These are phyloP conservation scores for Aegilops umbellulata DNA, from an alignment of 176 grass and related monocot genomes.

Conservation along the genomic window DNA sequence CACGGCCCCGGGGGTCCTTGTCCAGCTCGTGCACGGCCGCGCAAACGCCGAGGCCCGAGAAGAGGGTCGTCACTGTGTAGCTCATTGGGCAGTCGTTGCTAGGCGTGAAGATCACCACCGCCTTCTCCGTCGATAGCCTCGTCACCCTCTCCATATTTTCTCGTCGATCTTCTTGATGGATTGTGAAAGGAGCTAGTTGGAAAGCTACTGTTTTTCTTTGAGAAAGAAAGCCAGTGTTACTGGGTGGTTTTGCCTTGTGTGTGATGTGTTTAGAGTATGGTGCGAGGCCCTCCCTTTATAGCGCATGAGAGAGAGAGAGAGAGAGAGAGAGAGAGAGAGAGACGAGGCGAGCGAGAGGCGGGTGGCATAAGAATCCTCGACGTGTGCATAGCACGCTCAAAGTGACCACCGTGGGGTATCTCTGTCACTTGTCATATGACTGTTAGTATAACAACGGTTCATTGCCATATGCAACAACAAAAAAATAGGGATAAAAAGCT, in stretches of 20 bases:
- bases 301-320: not conserved
- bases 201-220: not conserved
- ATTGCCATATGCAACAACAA: not conserved
- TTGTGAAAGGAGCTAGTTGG: not conserved
- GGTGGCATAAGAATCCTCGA: conserved; percentile 1
- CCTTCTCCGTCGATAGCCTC: conserved; percentile 50
- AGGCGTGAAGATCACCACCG: conserved; percentile 53
- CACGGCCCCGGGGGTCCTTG: conserved; percentile 49
- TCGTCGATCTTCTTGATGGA: not conserved
- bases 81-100: conserved; percentile 52
- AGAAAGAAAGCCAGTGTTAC: not conserved
- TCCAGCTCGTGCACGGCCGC: conserved; percentile 61
- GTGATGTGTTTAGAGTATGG: not conserved
- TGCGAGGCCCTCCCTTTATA: not conserved
- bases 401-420: not conserved
- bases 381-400: conserved; percentile 10
- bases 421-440: not conserved
- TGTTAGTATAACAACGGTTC: not conserved
- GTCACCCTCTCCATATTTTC: conserved; percentile 44
- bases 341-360: not conserved
- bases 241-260: not conserved
- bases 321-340: not conserved
- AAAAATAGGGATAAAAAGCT: not conserved
- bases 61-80: conserved; percentile 58
- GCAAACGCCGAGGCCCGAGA: conserved; percentile 45